A percentile compares a stretch with the other conserved stretches of the same genome.
phyloP scores from a whole-genome alignment of 495 filamentous ascomycete genomes.

The Massariosphaeria phaeospora region DNA sequence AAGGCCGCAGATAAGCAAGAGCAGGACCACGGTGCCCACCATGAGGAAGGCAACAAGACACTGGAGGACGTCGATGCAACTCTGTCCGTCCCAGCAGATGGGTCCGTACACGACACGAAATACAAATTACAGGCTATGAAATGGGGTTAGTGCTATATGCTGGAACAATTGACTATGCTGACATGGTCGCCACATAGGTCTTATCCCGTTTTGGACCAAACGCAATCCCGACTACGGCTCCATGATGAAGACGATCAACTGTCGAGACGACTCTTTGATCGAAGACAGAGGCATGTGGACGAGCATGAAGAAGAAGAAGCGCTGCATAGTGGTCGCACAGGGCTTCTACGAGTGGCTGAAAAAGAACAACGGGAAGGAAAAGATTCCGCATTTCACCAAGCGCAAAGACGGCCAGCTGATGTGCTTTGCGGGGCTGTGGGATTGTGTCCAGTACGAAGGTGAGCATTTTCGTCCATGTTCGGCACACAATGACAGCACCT shows the following conservation, averaged over 20 bases:
- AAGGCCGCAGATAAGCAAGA: slow-evolving; percentile 19
- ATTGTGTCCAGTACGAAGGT: slow-evolving; percentile 79
- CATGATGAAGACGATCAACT: slow-evolving; percentile 86
- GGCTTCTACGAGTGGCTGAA: slow-evolving; percentile 98
- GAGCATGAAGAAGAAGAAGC: slow-evolving; percentile 78
- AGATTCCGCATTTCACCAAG: slow-evolving; percentile 75
- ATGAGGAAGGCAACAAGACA: slow-evolving; percentile 38
- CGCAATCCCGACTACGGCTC: slow-evolving; percentile 69
- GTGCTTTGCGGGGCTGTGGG: slow-evolving; percentile 89
- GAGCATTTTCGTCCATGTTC: slow-evolving; percentile 12
- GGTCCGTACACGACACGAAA: slow-evolving; percentile 16
- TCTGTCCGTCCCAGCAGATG: slow-evolving; percentile 1
- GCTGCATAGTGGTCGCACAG: slow-evolving; percentile 80
- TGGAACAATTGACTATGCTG: slow-evolving; percentile 5
- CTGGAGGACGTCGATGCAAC: neutral
- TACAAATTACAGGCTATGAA: slow-evolving; percentile 90
- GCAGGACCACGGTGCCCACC: slow-evolving; percentile 6
- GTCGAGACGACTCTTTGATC: slow-evolving; percentile 80
- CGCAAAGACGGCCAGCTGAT: slow-evolving; percentile 78
- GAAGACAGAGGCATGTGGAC: slow-evolving; percentile 82
- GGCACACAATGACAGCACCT: no score
- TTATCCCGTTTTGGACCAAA: slow-evolving; percentile 90
- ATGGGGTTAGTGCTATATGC: slow-evolving; percentile 55
- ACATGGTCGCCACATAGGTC: slow-evolving; percentile 38
- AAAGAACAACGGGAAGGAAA: slow-evolving; percentile 69